Evolutionary conservation across 2,329 filamentous ascomycete species (phyloP).

Genomic region (Diaporthe longicolla): DNA sequence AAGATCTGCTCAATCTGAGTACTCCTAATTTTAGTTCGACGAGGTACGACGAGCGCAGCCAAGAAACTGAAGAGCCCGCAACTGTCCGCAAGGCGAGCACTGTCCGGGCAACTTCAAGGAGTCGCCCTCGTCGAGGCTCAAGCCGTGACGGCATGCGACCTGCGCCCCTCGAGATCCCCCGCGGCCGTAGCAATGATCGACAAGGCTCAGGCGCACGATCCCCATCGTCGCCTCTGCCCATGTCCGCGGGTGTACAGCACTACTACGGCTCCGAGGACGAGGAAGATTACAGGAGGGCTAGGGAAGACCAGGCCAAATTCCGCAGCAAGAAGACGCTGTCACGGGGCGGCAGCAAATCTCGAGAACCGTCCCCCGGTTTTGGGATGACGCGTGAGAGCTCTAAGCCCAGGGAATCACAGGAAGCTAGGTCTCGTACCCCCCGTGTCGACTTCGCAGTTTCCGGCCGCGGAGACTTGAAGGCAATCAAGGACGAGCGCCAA

Average conservation of each 20-base stretch:
- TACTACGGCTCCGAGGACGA: conserved; percentile 76
- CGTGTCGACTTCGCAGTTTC: conserved; percentile 57
- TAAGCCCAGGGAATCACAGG: conserved; percentile 49
- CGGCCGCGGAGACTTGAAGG: conserved; percentile 67
- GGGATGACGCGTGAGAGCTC: conserved; percentile 46
- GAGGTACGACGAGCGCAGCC: conserved; percentile 46
- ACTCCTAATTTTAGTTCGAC: conserved; percentile 56
- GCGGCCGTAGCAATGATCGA: conserved; percentile 75
- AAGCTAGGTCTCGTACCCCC: conserved; percentile 51
- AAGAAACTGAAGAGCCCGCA: conserved; percentile 55
- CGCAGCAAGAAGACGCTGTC: conserved; percentile 63
- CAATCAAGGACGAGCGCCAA: conserved; percentile 72
- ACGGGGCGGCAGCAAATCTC: conserved; percentile 41
- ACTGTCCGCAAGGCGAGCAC: conserved; percentile 61
- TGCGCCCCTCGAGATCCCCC: conserved; percentile 60
- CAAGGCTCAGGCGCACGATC: conserved; percentile 75
- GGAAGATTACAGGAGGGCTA: conserved; percentile 68
- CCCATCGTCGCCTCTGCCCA: conserved; percentile 84
- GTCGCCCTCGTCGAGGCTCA: conserved; percentile 57
- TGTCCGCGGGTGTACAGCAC: conserved; percentile 70
- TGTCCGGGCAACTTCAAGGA: conserved; percentile 50
- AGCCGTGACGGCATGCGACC: conserved; percentile 63
- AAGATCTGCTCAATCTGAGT: conserved; percentile 79
- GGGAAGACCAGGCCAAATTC: conserved; percentile 69
- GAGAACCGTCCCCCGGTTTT: conserved; percentile 48